Conservation (phyloP, 108 stramenopile genomes). For the Cyclotella baltica region DNA sequence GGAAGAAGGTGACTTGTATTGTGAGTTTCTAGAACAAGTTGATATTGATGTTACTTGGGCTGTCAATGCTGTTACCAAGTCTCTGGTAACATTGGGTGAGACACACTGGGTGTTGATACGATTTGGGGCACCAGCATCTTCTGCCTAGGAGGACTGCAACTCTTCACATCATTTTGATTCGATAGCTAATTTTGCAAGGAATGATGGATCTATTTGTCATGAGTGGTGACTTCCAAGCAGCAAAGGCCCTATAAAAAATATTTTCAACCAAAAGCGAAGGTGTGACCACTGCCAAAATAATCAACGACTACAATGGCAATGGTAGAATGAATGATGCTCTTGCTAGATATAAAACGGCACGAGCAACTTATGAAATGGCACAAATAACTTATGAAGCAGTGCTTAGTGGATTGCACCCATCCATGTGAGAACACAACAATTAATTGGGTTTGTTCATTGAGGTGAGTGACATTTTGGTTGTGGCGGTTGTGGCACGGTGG, state of each 20-base stretch:
- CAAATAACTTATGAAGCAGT: conserved; percentile 61
- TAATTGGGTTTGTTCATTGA: too few species aligned
- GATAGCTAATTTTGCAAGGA: conserved; percentile 83
- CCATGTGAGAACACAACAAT: too few species aligned
- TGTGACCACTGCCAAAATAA: conserved; percentile 83
- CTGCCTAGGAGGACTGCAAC: conserved; percentile 85
- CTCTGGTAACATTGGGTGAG: conserved; percentile 78
- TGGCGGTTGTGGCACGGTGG: too few species aligned
- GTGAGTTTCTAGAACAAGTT: conserved; percentile 68
- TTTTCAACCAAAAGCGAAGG: conserved; percentile 76
- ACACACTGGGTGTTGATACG: conserved; percentile 75
- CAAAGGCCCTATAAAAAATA: conserved; percentile 87
- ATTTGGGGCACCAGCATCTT: conserved; percentile 82
- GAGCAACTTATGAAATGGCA: too few species aligned
- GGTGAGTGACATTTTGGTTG: too few species aligned
- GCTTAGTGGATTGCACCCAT: conserved; percentile 60
- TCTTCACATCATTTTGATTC: conserved; percentile 82
- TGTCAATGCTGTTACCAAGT: conserved; percentile 78
- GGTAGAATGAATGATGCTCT: conserved; percentile 85
- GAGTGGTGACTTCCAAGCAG: conserved; percentile 83
- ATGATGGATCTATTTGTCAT: conserved; percentile 80
- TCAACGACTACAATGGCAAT: conserved; percentile 89
- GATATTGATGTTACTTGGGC: conserved; percentile 77
- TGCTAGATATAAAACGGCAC: conserved; percentile 76
- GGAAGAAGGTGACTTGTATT: conserved; percentile 76